Evolutionary conservation across 805 yeast species (phyloP), one percentile per base, ranked within the genome.

Genomic region (Scheffersomyces spartinae): DNA sequence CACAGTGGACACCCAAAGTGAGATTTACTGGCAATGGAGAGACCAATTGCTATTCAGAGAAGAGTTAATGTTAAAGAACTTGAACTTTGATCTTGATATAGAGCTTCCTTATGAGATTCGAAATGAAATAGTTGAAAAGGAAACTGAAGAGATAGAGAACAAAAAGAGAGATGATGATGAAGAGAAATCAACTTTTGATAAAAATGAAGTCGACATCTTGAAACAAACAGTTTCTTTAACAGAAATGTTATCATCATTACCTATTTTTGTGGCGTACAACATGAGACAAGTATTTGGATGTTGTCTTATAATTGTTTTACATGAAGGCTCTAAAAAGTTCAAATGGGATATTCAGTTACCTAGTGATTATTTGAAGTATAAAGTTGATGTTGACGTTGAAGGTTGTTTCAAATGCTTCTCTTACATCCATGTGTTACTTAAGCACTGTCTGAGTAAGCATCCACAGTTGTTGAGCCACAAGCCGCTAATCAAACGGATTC

Each of bases 31-130:
- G 67, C 46, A 46, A 21, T 60, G 65, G 65, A 28, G 64, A 17
- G 67, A 60, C 38, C 65, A 60, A 38, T 39, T 60, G 7, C 36
- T 60, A 21, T 60, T 49, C 32, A 36, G 67, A 18, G 67, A 60
- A 35, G 67, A 60, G 39, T 39, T 60, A 20, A 49, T 60, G 8
- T 38, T 60, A 13, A 49, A 51, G 33, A 39, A 47, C 18, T 42
- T 60, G 18, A 56, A 59, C 28, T 60, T 60, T 23, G 67, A 60
- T 31, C 37, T 60, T 22, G 48, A 47, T 28, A 31, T 57, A 6
- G 52, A 47, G n/a, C 48, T 56, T 21, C 67, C 67, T 3, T 60
- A 60, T 34, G 40, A 42, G 11, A 36, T 53, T 10, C 33, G 47
- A 25, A 62, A 55, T 20, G 31, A 31, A 3, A 32, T 55, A 7